Percentiles rank a stretch among this genome's conserved stretches.
These are phyloP conservation scores for Trapa incisa DNA, from an alignment of 345 rosid genomes.

Conservation along the genomic window DNA sequence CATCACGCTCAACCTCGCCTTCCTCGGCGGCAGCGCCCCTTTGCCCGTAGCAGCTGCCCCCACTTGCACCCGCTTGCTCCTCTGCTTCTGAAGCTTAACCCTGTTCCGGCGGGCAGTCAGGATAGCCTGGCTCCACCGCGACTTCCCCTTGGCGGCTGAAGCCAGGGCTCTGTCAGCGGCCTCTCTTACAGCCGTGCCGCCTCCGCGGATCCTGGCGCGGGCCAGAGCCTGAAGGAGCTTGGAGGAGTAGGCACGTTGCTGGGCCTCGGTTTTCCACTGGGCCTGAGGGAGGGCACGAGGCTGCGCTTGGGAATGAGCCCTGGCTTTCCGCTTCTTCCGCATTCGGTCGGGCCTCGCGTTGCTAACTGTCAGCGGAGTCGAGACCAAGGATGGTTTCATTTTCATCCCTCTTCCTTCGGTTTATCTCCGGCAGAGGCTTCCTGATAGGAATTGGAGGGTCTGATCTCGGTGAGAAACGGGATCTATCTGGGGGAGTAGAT, in stretches of 20 bases:
- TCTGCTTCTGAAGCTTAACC: slow-evolving; percentile 67
- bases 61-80: slow-evolving; percentile 42
- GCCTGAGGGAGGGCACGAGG: slow-evolving; percentile 15
- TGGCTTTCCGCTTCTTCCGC: slow-evolving; percentile 36
- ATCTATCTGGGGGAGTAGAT: no score
- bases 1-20: slow-evolving; percentile 52
- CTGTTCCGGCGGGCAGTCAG: slow-evolving; percentile 57
- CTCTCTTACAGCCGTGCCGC: slow-evolving; percentile 59
- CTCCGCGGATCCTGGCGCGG: slow-evolving; percentile 30
- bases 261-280: slow-evolving; percentile 75
- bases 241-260: slow-evolving; percentile 69
- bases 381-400: slow-evolving; percentile 19
- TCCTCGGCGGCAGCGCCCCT: slow-evolving; percentile 35
- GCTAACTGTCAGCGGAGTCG: slow-evolving; percentile 18
- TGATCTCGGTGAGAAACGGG: no score
- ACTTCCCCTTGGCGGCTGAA: slow-evolving; percentile 66
- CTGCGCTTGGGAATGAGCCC: slow-evolving; percentile 5
- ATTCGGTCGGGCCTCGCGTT: slow-evolving; percentile 28
- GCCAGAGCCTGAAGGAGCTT: slow-evolving; percentile 61
- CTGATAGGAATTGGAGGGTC: no score
- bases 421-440: background rate
- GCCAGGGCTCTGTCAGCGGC: slow-evolving; percentile 82
- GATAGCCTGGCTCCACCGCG: slow-evolving; percentile 92
- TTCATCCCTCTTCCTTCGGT: background rate
- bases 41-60: slow-evolving; percentile 10